These are phyloP conservation scores for Penicillium egyptiacum DNA, from an alignment of 495 filamentous ascomycete species.

Conservation along the genomic window DNA sequence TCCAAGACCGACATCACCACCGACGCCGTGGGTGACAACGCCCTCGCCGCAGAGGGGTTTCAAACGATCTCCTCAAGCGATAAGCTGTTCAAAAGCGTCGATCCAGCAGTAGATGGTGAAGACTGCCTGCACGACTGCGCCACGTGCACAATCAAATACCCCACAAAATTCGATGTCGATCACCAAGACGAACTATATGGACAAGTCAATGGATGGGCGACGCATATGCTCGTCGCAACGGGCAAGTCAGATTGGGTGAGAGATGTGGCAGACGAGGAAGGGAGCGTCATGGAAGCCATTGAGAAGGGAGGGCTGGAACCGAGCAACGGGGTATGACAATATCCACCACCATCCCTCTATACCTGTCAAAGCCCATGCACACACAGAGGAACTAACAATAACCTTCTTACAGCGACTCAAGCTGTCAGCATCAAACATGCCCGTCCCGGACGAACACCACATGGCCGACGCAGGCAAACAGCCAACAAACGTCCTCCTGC, in stretches of 20 bases:
- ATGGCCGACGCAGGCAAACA: constrained; percentile 56
- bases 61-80: constrained; percentile 36
- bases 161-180: constrained; percentile 73
- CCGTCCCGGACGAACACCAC: constrained; percentile 62
- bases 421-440: constrained; percentile 93
- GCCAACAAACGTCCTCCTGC: constrained; percentile 80
- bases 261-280: constrained; percentile 86
- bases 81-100: constrained; percentile 52
- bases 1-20: constrained; percentile 29
- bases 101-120: constrained; percentile 75
- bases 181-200: constrained; percentile 80
- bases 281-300: constrained; percentile 94
- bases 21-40: constrained; percentile 25
- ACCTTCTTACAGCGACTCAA: constrained; percentile 65
- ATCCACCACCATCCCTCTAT: neutral
- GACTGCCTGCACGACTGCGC: constrained; percentile 89
- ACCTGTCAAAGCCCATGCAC: neutral
- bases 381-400: constrained; percentile 11
- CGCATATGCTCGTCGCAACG: constrained; percentile 88
- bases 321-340: constrained; percentile 67
- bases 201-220: constrained; percentile 82
- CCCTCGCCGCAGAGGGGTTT: constrained; percentile 38
- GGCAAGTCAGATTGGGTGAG: constrained; percentile 94
- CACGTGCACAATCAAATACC: constrained; percentile 76
- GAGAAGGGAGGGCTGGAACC: constrained; percentile 60